Evolutionary conservation across 83 land plant species (phyloP), one percentile per base, ranked within the genome.

Genomic region (Larix sibirica): DNA sequence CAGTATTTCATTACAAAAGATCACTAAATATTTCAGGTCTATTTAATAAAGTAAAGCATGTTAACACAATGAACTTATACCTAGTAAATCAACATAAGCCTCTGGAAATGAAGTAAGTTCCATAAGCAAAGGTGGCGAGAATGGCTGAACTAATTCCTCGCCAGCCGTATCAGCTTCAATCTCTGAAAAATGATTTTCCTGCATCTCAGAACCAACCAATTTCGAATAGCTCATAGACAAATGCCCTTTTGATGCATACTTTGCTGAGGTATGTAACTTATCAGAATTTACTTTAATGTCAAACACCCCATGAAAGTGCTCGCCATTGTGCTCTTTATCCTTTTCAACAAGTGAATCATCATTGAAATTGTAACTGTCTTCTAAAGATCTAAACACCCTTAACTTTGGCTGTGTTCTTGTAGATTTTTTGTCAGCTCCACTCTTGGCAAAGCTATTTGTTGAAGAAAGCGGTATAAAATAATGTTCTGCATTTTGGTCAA

Each of bases 401-500:
- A 64, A n/a, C 67, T 64, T 64, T 24, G 26, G 26, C 67, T 64
- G 21, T 54, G 87, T 59, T 80, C 87, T 91, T 28, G 83, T 90
- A 13, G 91, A 82, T 24, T 64, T 64, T 13, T 64, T 24, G 26
- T n/a, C 67, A 20, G 26, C 26, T 64, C 67, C 67, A n/a, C 67
- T 64, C 26, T 24, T 64, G 13, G 26, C 26, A 24, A n/a, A 64
- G 26, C 24, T 24, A n/a, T n/a, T n/a, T 64, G 67, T n/a, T n/a
- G 21, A n/a, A 24, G 67, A 64, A 64, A n/a, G 67, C 1, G 67
- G 26, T 24, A 64, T 24, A 64, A 24, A 64, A 64, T n/a, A 64
- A 62, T 90, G 86, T 64, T 64, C 26, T 0, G 67, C 21, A 64
- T 64, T 64, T 24, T 64, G 26, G 26, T n/a, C 26, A n/a, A 64